Evolutionary conservation across 129 eudicot genomes (phyloP).

Genomic region (Chrysanthemum seticuspe): DNA sequence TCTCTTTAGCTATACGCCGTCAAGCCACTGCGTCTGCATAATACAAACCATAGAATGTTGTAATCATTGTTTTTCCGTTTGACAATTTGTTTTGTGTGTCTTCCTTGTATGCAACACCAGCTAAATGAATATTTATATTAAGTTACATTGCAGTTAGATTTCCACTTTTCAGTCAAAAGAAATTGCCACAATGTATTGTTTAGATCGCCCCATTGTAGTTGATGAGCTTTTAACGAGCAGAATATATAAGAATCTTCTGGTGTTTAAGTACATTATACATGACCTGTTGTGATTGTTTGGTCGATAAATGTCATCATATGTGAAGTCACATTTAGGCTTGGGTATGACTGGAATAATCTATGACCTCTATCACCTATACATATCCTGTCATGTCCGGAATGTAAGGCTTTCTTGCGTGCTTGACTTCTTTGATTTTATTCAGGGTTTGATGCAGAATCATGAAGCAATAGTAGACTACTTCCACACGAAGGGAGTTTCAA

Average conservation of each 20-base stretch:
- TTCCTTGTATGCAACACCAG: too few species aligned
- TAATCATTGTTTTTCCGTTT: background rate
- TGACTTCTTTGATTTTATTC: constrained; percentile 14
- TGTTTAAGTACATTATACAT: background rate
- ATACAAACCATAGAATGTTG: background rate
- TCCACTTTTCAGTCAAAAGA: background rate
- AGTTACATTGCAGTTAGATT: too few species aligned
- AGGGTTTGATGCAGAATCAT: constrained; percentile 87
- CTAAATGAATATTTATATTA: too few species aligned
- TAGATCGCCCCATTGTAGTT: background rate
- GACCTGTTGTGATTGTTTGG: constrained; percentile 12
- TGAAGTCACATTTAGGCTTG: background rate
- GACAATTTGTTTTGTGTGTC: too few species aligned
- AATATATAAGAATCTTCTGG: too few species aligned
- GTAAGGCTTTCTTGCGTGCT: background rate
- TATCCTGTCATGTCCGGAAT: background rate
- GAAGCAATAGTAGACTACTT: constrained; percentile 80
- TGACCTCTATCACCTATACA: background rate
- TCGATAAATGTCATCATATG: constrained; percentile 5
- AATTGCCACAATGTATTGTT: background rate
- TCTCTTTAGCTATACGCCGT: background rate
- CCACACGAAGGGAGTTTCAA: constrained; percentile 64
- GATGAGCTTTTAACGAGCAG: too few species aligned
- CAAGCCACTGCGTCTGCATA: too few species aligned
- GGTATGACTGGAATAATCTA: background rate